Evolutionary conservation across 768 basidiomycete species (phyloP), one percentile per base, ranked within the genome.

Genomic region (Lentinula sp.): DNA sequence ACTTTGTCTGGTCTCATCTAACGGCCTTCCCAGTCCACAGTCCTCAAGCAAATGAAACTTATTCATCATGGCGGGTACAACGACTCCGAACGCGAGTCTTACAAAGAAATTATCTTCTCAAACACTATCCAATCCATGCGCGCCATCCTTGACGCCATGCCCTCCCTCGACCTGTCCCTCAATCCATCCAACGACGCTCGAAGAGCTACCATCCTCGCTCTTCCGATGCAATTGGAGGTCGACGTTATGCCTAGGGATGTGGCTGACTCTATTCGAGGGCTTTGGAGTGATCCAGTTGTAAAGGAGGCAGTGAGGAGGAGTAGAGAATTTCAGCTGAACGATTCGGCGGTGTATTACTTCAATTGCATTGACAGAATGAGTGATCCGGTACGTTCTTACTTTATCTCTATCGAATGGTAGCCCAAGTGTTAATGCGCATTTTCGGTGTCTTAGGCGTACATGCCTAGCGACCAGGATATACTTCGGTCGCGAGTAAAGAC

Each of bases 21-120:
- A 45, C 43, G 43, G 7, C 16, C 43, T 67, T 55, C 28, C 11
- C 85, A 93, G 86, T 93, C 91, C 1, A 95, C 93, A 2, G 89
- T 96, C 48, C 84, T 96, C 61, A 96, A 95, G 78, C 95, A 97
- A 74, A 96, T 98, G 94, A 95, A 96, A 70, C 87, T 96, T 74
- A 95, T 96, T 65, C 93, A 96, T 71, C 89, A 94, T 65, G 91
- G 89, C 60, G 88, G 88, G 1, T 95, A 95, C 80, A 91, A 88
- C 68, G 86, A 89, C 61, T 84, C 86, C 66, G 94, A 96, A 76
- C 82, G 95, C 50, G 92, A 95, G 60, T 89, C 89, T 31, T 96
- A 95, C 84, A 93, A 91, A 75, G 95, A 95, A 76, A 95, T 96
- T 70, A 95, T 97, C 67, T 95, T 83, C 67, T 91, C 90, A 48